phyloP scores from a whole-genome alignment of 2,329 filamentous ascomycete species.

The Exophiala alcalophila region DNA sequence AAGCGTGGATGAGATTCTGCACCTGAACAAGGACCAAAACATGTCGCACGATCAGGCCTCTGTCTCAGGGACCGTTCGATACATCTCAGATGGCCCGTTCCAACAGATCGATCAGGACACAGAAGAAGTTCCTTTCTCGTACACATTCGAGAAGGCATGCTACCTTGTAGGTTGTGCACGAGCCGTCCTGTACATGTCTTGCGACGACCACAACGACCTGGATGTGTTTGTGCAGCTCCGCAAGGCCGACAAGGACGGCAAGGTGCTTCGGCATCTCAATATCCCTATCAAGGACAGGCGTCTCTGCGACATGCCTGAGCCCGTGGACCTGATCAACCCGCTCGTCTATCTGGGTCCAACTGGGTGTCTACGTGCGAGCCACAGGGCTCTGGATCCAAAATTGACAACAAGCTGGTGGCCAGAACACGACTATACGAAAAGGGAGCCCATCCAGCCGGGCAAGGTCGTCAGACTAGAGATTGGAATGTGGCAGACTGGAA shows the following conservation, averaged over 20 bases:
- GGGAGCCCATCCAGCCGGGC: conserved; percentile 42
- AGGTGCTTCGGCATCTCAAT: conserved; percentile 7
- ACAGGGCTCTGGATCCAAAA: conserved; percentile 38
- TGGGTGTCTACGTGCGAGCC: conserved; percentile 46
- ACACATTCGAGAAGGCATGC: background rate
- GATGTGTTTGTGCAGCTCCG: conserved; percentile 10
- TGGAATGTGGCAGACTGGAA: conserved; percentile 48
- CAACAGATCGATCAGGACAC: background rate
- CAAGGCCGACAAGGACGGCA: conserved; percentile 1
- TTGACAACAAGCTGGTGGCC: conserved; percentile 36
- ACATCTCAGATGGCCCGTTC: background rate
- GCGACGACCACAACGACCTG: conserved; percentile 7
- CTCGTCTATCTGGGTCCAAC: conserved; percentile 43
- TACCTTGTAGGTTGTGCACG: background rate
- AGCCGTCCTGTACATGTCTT: background rate
- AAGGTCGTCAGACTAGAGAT: conserved; percentile 47
- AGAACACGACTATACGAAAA: conserved; percentile 40
- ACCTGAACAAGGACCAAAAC: background rate
- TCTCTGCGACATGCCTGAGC: too few species aligned
- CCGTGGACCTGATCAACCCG: conserved; percentile 40
- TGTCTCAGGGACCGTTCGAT: background rate
- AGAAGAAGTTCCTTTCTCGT: background rate
- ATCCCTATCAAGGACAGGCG: too few species aligned
- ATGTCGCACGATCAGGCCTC: background rate
- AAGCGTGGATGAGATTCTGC: background rate